Base-by-base conservation (phyloP, 306 rosid genomes). In the Pachyrhizus erosus region DNA sequence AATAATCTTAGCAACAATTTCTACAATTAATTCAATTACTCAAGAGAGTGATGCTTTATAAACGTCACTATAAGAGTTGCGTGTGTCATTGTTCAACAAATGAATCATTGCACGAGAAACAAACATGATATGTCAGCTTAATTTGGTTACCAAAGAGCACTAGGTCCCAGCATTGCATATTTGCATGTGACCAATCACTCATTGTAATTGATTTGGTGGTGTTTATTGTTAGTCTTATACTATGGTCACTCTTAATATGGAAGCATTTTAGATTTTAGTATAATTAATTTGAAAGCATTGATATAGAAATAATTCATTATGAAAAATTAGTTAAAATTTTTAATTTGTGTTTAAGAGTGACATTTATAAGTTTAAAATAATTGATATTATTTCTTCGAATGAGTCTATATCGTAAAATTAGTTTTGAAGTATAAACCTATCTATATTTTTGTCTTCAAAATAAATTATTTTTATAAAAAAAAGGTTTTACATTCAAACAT, bases 61-160 rank as follows among this genome's bases (percentile, higher is more conserved):
- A 71, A 40, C 20, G 42, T 40, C 21, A 64, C 72, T 8, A 51
- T 52, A 24, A 58, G 73, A 68, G 84, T 68, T 48, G 71, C 11
- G 68, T 49, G 34, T 12, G 62, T 66, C 42, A 14, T 72, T 21
- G 67, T 67, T 73, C 75, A 52, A 39, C 70, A 17, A 40, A 27
- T 51, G n/a, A 64, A 71, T 78, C 52, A 84, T 84, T 72, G 83
- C 69, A 46, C 45, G 46, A 69, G 9, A 69, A 17, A 51, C 40
- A 26, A 69, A 4, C 71, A 52, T 18, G 51, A 37, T 42, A 68
- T 62, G 65, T 72, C 74, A 21, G n/a, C 79, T 60, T 21, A 10
- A 24, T 10, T 60, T 60, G 37, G 77, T 64, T 17, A 34, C 40
- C 73, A 8, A 43, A 29, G 37, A 20, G 34, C 45, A 68, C 6